Evolutionary conservation across 495 filamentous ascomycete species (phyloP).

Genomic region (Xylaria curta): DNA sequence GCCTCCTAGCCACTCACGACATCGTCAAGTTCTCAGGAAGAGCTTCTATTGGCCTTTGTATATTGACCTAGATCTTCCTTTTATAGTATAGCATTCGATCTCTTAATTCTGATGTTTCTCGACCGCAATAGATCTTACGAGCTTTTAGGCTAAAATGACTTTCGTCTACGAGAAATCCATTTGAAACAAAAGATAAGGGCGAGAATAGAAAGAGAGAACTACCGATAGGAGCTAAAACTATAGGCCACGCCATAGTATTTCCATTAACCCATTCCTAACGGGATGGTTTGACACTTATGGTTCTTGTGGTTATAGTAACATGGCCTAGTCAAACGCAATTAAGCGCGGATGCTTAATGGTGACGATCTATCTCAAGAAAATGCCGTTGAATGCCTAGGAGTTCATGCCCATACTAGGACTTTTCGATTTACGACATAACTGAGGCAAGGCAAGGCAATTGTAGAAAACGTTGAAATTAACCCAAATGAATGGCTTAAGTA

Average conservation of each 20-base stretch:
- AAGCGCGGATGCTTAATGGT: not conserved
- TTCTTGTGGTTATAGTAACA: not conserved
- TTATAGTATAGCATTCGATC: not conserved
- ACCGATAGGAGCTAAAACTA: not conserved
- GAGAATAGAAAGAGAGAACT: not conserved
- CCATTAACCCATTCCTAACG: not conserved
- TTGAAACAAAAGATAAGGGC: not conserved
- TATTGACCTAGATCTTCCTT: not conserved
- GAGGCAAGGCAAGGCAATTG: not conserved
- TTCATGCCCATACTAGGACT: not conserved
- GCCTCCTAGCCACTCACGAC: not conserved
- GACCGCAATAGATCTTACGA: not conserved
- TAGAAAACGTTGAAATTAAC: not conserved
- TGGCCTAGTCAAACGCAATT: not conserved
- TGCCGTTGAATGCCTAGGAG: not conserved
- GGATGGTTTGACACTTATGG: not conserved
- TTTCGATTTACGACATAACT: not conserved
- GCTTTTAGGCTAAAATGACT: constrained; percentile 6
- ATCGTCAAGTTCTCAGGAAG: not conserved
- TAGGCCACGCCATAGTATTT: not conserved
- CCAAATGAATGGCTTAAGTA: not conserved
- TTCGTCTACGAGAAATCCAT: not conserved
- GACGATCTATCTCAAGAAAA: not conserved
- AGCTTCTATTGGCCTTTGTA: constrained; percentile 4
- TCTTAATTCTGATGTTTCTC: not conserved